Percentiles rank a stretch among this genome's conserved stretches.
These are phyloP conservation scores for Podospora appendiculata DNA, from an alignment of 495 filamentous ascomycete species.

Conservation along the genomic window DNA sequence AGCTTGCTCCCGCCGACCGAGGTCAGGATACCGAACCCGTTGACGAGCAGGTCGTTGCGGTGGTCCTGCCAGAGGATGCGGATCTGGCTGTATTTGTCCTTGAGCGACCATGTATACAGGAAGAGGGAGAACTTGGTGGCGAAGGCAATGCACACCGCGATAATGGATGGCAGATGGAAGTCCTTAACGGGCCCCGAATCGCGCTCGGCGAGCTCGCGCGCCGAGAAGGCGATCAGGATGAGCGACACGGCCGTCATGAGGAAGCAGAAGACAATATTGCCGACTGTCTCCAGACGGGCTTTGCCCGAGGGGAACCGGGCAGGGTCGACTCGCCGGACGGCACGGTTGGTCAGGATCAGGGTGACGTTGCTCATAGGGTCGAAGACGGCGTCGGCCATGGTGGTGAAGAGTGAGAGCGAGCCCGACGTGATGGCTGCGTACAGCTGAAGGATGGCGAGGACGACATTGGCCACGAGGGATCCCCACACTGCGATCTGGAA, in stretches of 20 bases:
- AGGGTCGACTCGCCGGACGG: slow-evolving; percentile 82
- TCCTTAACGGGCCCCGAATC: slow-evolving; percentile 37
- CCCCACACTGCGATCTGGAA: slow-evolving; percentile 85
- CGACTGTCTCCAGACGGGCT: slow-evolving; percentile 88
- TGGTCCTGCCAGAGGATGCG: slow-evolving; percentile 91
- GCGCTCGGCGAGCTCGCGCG: slow-evolving; percentile 53
- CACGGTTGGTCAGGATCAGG: slow-evolving; percentile 79
- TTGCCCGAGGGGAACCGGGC: slow-evolving; percentile 88
- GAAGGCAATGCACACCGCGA: slow-evolving; percentile 83
- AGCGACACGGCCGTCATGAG: slow-evolving; percentile 89
- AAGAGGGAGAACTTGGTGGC: slow-evolving; percentile 77
- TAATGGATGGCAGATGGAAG: slow-evolving; percentile 80
- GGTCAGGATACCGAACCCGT: slow-evolving; percentile 85
- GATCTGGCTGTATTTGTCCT: slow-evolving; percentile 80
- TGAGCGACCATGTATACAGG: slow-evolving; percentile 84
- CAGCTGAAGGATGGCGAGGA: slow-evolving; percentile 71
- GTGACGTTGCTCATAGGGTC: slow-evolving; percentile 89
- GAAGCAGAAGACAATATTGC: slow-evolving; percentile 96
- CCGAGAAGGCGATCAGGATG: slow-evolving; percentile 83
- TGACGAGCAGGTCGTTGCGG: slow-evolving; percentile 82
- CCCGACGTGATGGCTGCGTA: slow-evolving; percentile 82
- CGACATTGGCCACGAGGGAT: slow-evolving; percentile 78
- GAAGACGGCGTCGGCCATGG: slow-evolving; percentile 95
- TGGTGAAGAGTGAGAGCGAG: slow-evolving; percentile 92
- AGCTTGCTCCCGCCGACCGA: slow-evolving; percentile 81